A percentile compares a stretch with the other conserved stretches of the same genome.
Evolutionary conservation across 1,284 basidiomycete species (phyloP).

Genomic region (Malassezia japonica): DNA sequence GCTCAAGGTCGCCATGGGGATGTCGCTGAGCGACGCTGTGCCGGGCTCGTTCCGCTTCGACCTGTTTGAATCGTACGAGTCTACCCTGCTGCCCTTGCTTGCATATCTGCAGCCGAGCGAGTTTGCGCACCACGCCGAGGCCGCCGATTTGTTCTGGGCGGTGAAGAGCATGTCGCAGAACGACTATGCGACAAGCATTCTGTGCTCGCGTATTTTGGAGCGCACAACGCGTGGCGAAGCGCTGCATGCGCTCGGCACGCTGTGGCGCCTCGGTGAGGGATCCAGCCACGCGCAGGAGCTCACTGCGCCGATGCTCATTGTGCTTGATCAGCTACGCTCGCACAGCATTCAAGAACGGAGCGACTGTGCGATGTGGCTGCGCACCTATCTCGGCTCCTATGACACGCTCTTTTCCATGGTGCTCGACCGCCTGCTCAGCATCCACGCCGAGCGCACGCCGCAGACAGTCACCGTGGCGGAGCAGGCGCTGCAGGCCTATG

Average conservation of each 20-base stretch:
- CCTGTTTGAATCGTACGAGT: background rate
- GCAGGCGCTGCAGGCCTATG: constrained; percentile 12
- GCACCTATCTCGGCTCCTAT: constrained; percentile 29
- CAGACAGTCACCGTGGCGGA: background rate
- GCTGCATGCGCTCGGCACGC: constrained; percentile 77
- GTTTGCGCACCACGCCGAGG: constrained; percentile 68
- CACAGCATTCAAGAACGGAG: constrained; percentile 22
- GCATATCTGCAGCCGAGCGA: constrained; percentile 62
- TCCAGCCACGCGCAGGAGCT: background rate
- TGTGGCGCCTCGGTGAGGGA: constrained; percentile 73
- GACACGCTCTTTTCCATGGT: constrained; percentile 31
- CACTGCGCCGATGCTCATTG: constrained; percentile 66
- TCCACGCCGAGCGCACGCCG: background rate
- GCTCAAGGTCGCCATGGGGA: background rate
- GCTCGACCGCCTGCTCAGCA: constrained; percentile 6
- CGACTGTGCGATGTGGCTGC: constrained; percentile 31
- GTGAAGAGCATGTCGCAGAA: constrained; percentile 16
- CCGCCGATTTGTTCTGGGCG: constrained; percentile 74
- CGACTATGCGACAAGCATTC: constrained; percentile 15
- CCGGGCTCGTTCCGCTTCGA: background rate
- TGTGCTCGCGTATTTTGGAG: constrained; percentile 19
- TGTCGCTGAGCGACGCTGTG: background rate
- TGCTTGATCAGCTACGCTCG: constrained; percentile 63
- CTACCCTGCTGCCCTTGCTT: constrained; percentile 55
- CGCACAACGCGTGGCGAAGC: constrained; percentile 50